Evolutionary conservation across 2,329 filamentous ascomycete genomes (phyloP).

Genomic region (Pyricularia sp.): DNA sequence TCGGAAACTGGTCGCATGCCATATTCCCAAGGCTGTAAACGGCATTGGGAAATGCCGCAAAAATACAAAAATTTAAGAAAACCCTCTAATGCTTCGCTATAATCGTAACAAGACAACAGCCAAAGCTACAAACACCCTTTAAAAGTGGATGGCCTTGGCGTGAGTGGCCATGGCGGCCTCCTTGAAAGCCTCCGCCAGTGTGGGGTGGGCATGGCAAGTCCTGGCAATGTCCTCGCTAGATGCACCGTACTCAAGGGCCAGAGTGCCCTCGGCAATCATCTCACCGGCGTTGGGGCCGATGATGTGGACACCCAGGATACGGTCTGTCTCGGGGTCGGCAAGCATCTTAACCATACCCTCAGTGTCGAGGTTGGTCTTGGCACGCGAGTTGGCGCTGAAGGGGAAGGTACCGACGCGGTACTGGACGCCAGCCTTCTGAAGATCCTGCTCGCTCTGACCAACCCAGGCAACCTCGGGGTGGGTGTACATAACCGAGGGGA

Average conservation of each 20-base stretch:
- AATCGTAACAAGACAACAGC: conserved; percentile 5
- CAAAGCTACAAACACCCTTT: conserved; percentile 23
- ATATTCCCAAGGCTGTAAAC: neutral
- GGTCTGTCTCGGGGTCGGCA: conserved; percentile 90
- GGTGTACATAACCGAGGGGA: conserved; percentile 99
- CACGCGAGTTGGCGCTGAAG: conserved; percentile 95
- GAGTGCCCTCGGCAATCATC: conserved; percentile 96
- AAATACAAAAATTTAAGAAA: neutral
- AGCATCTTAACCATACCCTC: conserved; percentile 97
- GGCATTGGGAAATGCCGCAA: neutral
- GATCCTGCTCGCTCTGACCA: conserved; percentile 91
- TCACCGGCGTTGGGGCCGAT: conserved; percentile 92
- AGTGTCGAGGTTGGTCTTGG: conserved; percentile 96
- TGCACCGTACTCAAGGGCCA: conserved; percentile 94
- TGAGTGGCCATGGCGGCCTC: conserved; percentile 98
- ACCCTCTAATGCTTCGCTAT: conserved; percentile 5
- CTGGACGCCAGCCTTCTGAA: conserved; percentile 81
- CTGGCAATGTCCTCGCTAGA: conserved; percentile 90
- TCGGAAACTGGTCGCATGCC: neutral
- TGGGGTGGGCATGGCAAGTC: conserved; percentile 95
- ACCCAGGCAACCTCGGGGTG: conserved; percentile 98
- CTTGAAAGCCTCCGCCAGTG: conserved; percentile 95
- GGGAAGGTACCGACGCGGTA: conserved; percentile 94
- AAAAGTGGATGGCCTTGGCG: conserved; percentile 93
- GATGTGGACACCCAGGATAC: conserved; percentile 92